phyloP scores from a whole-genome alignment of 1,139 yeast species.

The Scheffersomyces illinoinensis region DNA sequence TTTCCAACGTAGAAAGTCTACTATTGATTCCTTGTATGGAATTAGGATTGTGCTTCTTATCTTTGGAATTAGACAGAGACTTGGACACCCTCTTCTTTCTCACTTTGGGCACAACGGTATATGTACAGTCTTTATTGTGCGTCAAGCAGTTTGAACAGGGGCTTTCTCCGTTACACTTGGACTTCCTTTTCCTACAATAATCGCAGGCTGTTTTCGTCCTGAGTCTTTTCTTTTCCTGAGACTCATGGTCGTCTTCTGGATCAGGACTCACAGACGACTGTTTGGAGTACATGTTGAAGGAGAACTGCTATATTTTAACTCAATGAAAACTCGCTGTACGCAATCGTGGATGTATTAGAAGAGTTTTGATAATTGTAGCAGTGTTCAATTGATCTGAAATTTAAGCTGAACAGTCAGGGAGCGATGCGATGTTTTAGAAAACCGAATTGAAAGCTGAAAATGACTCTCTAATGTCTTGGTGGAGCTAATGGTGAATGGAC shows the following conservation, averaged over 20 bases:
- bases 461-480: not conserved
- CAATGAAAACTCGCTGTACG: not conserved
- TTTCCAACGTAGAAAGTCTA: conserved; percentile 13
- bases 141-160: conserved; percentile 24
- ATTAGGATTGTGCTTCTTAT: not conserved
- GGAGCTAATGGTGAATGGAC: not conserved
- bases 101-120: conserved; percentile 15
- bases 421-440: not conserved
- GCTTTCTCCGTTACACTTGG: conserved; percentile 23
- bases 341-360: not conserved
- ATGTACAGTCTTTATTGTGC: conserved; percentile 13
- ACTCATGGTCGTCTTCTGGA: not conserved
- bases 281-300: not conserved
- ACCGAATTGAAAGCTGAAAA: not conserved
- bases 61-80: not conserved
- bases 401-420: not conserved
- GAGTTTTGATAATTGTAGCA: no score
- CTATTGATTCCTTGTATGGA: conserved; percentile 7
- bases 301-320: no score
- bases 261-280: not conserved
- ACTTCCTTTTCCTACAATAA: conserved; percentile 25
- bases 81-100: conserved; percentile 14
- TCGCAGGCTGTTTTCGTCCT: conserved; percentile 26
- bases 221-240: conserved; percentile 9
- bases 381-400: not conserved